Base-by-base conservation (phyloP, 495 filamentous ascomycete species). In the Daldinia decipiens region DNA sequence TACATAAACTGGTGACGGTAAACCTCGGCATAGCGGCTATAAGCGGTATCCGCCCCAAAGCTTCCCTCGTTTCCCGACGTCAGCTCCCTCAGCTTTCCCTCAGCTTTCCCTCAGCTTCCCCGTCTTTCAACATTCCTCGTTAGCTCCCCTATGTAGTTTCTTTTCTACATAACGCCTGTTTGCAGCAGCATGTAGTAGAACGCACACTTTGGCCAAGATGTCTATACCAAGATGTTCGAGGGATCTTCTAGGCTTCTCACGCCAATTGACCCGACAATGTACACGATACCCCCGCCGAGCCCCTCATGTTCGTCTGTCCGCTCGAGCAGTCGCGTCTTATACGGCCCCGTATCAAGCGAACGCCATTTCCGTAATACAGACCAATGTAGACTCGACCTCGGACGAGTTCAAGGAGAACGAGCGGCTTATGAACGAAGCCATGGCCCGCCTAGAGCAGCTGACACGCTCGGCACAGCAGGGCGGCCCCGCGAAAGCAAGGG, bases 361-460 rank as follows among this genome's bases (percentile, higher is more conserved):
- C 26, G 89, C 92, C 21, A 88, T 98, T 59, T 98, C 95, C 3
- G 82, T 91, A 34, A 80, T 99, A 47, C 90, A 88, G 62, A 91
- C 89, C 17, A 82, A 85, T 47, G 86, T 98, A 43, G 95, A 98
- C 77, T 86, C 90, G 0, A 86, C 87, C 5, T 93, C 92, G 5
- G 78, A 87, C 19, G 92, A 94, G 60, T 98, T 91, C 83, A 86
- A 84, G 67, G 91, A 97, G 68, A 98, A 99, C 84, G 87, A 85
- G 72, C 77, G 81, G 59, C 88, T 93, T 61, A 96, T 97, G 92
- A 83, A 83, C 56, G 87, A 91, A 70, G 84, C 93, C 38, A 87
- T 91, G 67, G 78, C 84, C 40, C 82, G 82, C 1, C 84, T 98
- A 76, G 85, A 87, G 64, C 81, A 79, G 50, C 83, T 98, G 57